Evolutionary conservation across 345 rosid species (phyloP), one percentile per base, ranked within the genome.

Genomic region (Zanthoxylum bungeanum): DNA sequence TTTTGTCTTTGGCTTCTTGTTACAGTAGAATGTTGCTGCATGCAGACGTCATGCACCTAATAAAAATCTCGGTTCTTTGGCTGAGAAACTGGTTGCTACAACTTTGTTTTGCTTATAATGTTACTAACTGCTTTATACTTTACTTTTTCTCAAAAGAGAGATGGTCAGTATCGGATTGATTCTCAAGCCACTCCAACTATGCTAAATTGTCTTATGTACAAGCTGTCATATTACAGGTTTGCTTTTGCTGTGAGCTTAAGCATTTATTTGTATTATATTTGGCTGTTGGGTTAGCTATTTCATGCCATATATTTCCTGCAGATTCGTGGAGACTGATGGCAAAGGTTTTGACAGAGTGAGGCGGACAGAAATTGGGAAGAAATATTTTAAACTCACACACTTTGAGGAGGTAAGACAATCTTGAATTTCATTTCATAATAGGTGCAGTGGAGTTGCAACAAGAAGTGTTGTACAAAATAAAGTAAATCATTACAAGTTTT

Each of bases 321-420:
- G 99, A 84, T 95, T 95, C 83, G 98, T 93, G 59, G 99, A 95
- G 80, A 87, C 93, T 2, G 99, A 95, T 80, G 99, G 99, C 16
- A 90, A 88, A 79, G 99, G 78, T 50, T 95, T 64, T 71, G 98
- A 95, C 77, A 90, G 96, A 84, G 98, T 95, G 30, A 88, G 99
- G 77, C 86, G 79, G 30, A 89, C 98, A 59, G 98, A 95, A 84
- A 95, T 91, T 68, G 99, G 98, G 78, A 95, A 93, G 89, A 93
- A 95, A 77, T 8, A 91, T 81, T 88, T 95, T 75, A 92, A 91
- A 81, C 96, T 95, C 37, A 88, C 91, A 31, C 96, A 95, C 84
- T 95, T 95, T 30, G 98, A 92, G 75, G 99, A 95, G 98, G 99
- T 95, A 16, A 81, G 83, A 52, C 71, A 36, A 22, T 73, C 66